These are phyloP conservation scores for Alternaria gansuensis DNA, from an alignment of 2,329 filamentous ascomycete species.

Conservation along the genomic window DNA sequence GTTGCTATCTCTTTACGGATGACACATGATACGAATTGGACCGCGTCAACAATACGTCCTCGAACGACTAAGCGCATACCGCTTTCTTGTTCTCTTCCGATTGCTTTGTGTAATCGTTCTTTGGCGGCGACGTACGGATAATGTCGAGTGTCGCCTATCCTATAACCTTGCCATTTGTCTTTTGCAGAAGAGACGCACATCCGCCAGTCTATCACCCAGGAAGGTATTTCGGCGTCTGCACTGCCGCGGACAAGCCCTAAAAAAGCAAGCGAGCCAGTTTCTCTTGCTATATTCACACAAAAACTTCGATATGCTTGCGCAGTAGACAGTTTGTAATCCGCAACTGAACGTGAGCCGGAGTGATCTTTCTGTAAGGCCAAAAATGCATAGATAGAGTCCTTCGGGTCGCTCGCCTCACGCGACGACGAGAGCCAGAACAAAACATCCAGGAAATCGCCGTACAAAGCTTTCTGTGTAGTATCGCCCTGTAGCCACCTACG, in stretches of 20 bases:
- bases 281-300: not conserved
- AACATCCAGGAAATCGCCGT: not conserved
- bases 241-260: constrained; percentile 9
- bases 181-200: not conserved
- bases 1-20: not conserved
- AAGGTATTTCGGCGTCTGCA: not conserved
- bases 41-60: not conserved
- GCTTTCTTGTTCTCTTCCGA: not conserved
- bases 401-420: constrained; percentile 4
- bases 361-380: not conserved
- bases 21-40: not conserved
- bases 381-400: constrained; percentile 3
- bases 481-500: constrained; percentile 4
- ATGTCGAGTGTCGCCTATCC: constrained; percentile 1
- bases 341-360: not conserved
- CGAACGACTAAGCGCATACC: not conserved
- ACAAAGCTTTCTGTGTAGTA: not conserved
- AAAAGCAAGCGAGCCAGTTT: constrained; percentile 3
- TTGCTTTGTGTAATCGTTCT: not conserved
- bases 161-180: constrained; percentile 4
- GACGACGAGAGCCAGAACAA: constrained; percentile 4
- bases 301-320: not conserved
- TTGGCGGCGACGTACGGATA: constrained; percentile 5
- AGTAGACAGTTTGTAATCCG: not conserved
- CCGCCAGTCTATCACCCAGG: constrained; percentile 7